These are phyloP conservation scores for Triticum urartu DNA, from an alignment of 176 grass and related monocot genomes.

Conservation along the genomic window DNA sequence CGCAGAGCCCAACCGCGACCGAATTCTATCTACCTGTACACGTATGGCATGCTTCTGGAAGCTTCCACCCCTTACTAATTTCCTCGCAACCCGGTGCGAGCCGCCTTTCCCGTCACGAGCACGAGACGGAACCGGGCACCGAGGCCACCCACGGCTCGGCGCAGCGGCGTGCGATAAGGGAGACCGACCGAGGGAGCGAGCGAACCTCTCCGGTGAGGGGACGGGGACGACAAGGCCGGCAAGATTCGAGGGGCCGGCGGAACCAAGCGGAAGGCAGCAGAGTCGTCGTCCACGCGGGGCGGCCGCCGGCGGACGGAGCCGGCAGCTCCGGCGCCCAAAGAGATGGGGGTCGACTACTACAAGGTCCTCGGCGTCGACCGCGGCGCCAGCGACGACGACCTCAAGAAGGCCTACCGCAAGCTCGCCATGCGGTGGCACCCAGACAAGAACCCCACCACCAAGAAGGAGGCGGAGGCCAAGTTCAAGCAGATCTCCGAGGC, in stretches of 20 bases:
- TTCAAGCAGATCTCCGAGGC: conserved; percentile 99
- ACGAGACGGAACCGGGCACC: not conserved
- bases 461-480: conserved; percentile 93
- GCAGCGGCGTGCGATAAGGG: not conserved
- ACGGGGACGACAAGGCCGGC: not conserved
- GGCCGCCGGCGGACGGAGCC: conserved; percentile 33
- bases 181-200: not conserved
- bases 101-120: not conserved
- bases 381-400: conserved; percentile 71
- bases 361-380: conserved; percentile 76
- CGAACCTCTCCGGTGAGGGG: not conserved
- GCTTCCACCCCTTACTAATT: conserved; percentile 30
- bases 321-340: not conserved
- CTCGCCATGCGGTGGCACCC: conserved; percentile 99
- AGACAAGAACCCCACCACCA: conserved; percentile 88
- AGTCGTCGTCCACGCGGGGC: conserved; percentile 27
- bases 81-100: not conserved
- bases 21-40: too few relatives aligned
- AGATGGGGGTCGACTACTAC: conserved; percentile 94
- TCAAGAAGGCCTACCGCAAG: conserved; percentile 89
- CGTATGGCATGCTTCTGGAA: conserved; percentile 33
- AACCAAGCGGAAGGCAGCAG: conserved; percentile 34
- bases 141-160: not conserved
- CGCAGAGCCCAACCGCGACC: not conserved
- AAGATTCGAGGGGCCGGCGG: conserved; percentile 54